Base-by-base conservation (phyloP, 305 asterid species). In the Rubia balearica region DNA sequence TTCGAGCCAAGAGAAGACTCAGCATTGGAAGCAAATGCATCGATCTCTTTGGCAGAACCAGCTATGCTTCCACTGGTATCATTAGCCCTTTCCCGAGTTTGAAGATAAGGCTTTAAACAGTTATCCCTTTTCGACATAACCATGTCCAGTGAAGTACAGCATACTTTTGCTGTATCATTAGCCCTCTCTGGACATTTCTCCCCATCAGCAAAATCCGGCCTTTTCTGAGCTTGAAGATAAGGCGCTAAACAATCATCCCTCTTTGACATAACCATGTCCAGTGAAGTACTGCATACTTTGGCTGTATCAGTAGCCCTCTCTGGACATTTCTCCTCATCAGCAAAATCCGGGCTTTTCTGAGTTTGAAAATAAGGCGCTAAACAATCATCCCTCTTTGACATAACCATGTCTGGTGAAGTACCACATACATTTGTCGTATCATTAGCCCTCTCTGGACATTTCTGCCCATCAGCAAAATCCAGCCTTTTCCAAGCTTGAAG, bases 1-100 rank as follows among this genome's bases (percentile, higher is more conserved):
- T 59, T 62, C 22, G 69, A 65, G 68, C 73, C 85, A 79, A 73
- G 59, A 30, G 81, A 80, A 22, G 74, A 76, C 71, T 77, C 81
- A 2, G 43, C 22, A 36, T 57, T 73, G 17, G 67, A 45, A 70
- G 75, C 70, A 63, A 77, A 53, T 24, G 19, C 61, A 67, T 53
- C 75, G 61, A 67, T 63, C 71, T 70, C 82, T 42, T 83, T 77
- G 6, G 51, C 69, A 62, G 65, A 71, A 78, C 41, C 73, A 67
- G 61, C 74, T 9, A 59, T 65, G 65, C 73, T 73, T 53, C 65
- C 78, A n/a, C 68, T 17, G 38, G 68, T 65, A 42, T 65, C 43
- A 17, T 41, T 81, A 71, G 17, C 56, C 6, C 40, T 33, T 63
- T 63, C 77, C 8, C 38, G 81, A 77, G 22, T 24, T 24, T 73